Evolutionary conservation across 345 rosid species (phyloP), one percentile per base, ranked within the genome.

Genomic region (Chamaenerion angustifolium): DNA sequence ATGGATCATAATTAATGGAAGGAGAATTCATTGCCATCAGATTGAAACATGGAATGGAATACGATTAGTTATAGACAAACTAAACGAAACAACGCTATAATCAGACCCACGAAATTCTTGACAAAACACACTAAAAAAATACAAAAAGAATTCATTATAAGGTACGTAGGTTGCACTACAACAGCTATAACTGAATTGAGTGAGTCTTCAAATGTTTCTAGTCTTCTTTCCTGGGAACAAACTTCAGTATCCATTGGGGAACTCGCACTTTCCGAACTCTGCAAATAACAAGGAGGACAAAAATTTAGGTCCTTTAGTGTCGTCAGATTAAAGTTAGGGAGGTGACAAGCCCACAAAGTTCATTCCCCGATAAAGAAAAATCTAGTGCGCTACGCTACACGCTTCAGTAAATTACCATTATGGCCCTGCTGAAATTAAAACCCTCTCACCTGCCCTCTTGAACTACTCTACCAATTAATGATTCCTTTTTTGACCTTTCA

Each of bases 181-280:
- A 5, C 27, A 23, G 27, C 27, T 23, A 23, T 23, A 2, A 23
- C 27, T 2, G 27, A 23, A n/a, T n/a, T n/a, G n/a, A n/a, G n/a
- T n/a, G n/a, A n/a, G n/a, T n/a, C n/a, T n/a, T n/a, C 48, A 16
- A 31, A 11, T 45, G 35, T 18, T 16, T 2, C 21, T n/a, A n/a
- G 4, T 6, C 16, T 2, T 27, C 50, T 21, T 21, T 55, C 48
- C 12, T 2, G n/a, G 41, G n/a, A 31, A 12, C 1, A 21, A 23
- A 1, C 35, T 56, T 78, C 74, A 76, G 23, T 72, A 76, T 45
- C 82, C 77, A 12, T 82, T 82, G 3, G 89, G 85, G 35, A 82
- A 72, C 64, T 76, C 76, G 56, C 89, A 82, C 17, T 42, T 45
- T 40, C 89, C 89, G 14, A 58, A 82, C 63, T 64, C 89, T 82